These are phyloP conservation scores for Tripterygium wilfordii DNA, from an alignment of 177 flowering plant species.

Conservation along the genomic window DNA sequence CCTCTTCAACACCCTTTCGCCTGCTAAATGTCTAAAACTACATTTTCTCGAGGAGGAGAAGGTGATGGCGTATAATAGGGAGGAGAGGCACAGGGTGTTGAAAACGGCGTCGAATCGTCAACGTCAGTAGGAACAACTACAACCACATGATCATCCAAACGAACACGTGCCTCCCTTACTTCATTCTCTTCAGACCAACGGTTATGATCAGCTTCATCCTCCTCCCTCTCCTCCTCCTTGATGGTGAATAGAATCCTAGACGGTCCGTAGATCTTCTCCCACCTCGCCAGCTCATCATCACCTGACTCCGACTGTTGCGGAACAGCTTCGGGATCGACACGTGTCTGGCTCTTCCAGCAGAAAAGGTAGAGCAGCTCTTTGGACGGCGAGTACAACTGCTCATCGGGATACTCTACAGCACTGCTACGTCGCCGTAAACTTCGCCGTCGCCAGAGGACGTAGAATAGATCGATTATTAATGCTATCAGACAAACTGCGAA, in stretches of 20 bases:
- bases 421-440: slow-evolving; percentile 6
- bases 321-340: slow-evolving; percentile 25
- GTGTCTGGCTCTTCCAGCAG: slow-evolving; percentile 40
- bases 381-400: too few species aligned
- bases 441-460: slow-evolving; percentile 37
- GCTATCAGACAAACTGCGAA: slow-evolving; percentile 18
- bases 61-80: slow-evolving; percentile 39
- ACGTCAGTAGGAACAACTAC: neutral
- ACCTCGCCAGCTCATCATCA: slow-evolving; percentile 22
- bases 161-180: neutral
- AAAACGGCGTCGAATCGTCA: slow-evolving; percentile 32
- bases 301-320: too few species aligned
- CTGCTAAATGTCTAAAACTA: neutral
- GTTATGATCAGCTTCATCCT: slow-evolving; percentile 10
- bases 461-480: slow-evolving; percentile 21
- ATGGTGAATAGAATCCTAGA: slow-evolving; percentile 52
- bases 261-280: slow-evolving; percentile 28
- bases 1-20: too few species aligned
- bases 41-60: slow-evolving; percentile 32
- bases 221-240: slow-evolving; percentile 51
- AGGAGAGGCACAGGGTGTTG: slow-evolving; percentile 52
- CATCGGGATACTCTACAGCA: too few species aligned
- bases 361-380: slow-evolving; percentile 52
- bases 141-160: neutral
- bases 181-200: neutral